These are phyloP conservation scores for Malus sylvestris DNA, from an alignment of 306 rosid species.

Conservation along the genomic window DNA sequence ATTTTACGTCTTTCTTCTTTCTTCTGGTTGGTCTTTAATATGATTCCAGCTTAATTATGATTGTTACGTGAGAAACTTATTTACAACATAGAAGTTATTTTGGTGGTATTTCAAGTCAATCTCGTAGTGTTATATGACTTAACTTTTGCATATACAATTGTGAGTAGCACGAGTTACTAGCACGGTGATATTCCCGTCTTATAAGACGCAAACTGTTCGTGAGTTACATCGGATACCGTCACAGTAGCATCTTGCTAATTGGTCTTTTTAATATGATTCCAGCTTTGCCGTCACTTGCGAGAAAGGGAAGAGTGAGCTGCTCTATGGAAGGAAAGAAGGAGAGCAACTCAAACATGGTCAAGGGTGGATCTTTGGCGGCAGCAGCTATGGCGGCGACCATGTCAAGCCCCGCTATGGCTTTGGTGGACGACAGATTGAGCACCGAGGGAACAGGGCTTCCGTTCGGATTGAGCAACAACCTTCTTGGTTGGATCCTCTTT, in stretches of 20 bases:
- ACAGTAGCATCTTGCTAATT: neutral
- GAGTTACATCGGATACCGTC: too few relatives aligned
- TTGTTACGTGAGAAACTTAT: too few relatives aligned
- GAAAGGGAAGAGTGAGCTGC: conserved; percentile 72
- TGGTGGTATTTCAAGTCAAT: too few relatives aligned
- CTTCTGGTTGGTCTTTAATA: neutral
- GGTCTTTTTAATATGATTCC: neutral
- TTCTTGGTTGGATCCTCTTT: conserved; percentile 74
- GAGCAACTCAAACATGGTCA: conserved; percentile 37
- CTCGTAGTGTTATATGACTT: too few relatives aligned
- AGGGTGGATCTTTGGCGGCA: conserved; percentile 56
- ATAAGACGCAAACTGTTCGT: too few relatives aligned
- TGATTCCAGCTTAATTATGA: too few relatives aligned
- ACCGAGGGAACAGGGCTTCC: conserved; percentile 99
- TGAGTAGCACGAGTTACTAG: too few relatives aligned
- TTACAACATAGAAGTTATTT: too few relatives aligned
- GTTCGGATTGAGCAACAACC: conserved; percentile 88
- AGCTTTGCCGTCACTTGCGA: conserved; percentile 61
- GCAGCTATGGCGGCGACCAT: conserved; percentile 52
- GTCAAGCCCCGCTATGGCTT: conserved; percentile 81
- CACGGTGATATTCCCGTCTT: neutral
- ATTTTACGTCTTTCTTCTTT: neutral
- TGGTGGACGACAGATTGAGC: conserved; percentile 87
- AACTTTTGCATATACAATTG: too few relatives aligned
- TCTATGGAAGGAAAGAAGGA: conserved; percentile 44